Evolutionary conservation across 2,329 filamentous ascomycete species (phyloP).

Genomic region (Coleophoma crateriformis): DNA sequence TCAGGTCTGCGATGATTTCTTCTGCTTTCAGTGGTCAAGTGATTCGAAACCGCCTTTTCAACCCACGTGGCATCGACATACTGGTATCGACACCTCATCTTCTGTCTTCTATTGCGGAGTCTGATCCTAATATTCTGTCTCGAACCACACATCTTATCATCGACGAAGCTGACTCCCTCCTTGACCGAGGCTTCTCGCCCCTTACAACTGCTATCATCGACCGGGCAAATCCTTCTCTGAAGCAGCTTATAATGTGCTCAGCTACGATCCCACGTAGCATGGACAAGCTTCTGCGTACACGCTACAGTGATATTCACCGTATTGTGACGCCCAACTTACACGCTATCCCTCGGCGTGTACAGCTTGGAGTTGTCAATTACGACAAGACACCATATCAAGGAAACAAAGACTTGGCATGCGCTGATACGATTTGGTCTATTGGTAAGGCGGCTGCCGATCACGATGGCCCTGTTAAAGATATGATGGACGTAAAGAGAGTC

Average conservation of each 20-base stretch:
- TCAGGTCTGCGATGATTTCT: slow-evolving; percentile 77
- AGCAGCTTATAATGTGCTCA: slow-evolving; percentile 87
- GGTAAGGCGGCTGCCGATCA: slow-evolving; percentile 65
- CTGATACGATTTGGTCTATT: slow-evolving; percentile 91
- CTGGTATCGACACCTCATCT: slow-evolving; percentile 86
- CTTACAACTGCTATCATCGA: slow-evolving; percentile 80
- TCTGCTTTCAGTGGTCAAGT: slow-evolving; percentile 69
- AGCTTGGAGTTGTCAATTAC: slow-evolving; percentile 88
- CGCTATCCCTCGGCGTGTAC: slow-evolving; percentile 89
- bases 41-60: slow-evolving; percentile 82
- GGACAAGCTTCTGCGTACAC: slow-evolving; percentile 75
- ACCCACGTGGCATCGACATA: slow-evolving; percentile 74
- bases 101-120: slow-evolving; percentile 79
- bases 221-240: slow-evolving; percentile 71
- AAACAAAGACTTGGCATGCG: slow-evolving; percentile 89
- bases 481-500: slow-evolving; percentile 71
- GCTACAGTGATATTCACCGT: slow-evolving; percentile 77
- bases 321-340: slow-evolving; percentile 95
- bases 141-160: slow-evolving; percentile 83
- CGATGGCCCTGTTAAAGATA: slow-evolving; percentile 48
- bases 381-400: slow-evolving; percentile 89
- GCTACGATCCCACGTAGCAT: slow-evolving; percentile 90
- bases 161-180: slow-evolving; percentile 92
- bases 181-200: slow-evolving; percentile 87
- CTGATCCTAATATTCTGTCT: slow-evolving; percentile 88